A percentile compares a stretch with the other conserved stretches of the same genome.
Conservation (phyloP, 2,329 filamentous ascomycete genomes). For the Penicillium concentricum region DNA sequence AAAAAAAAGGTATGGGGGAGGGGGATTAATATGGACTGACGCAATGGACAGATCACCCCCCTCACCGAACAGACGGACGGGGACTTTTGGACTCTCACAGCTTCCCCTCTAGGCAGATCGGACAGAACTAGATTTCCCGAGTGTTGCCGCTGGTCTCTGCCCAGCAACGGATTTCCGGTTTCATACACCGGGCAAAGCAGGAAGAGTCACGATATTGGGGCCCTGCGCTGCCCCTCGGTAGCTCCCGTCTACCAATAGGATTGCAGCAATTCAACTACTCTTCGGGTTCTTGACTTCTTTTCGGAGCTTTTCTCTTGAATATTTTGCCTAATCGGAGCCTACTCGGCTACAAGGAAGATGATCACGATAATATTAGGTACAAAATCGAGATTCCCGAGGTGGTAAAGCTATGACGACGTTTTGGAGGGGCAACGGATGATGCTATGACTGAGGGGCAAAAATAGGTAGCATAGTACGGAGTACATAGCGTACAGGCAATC, state of each 20-base stretch:
- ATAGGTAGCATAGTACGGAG: no score
- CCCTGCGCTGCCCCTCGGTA: slow-evolving; percentile 25
- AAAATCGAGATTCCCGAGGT: neutral
- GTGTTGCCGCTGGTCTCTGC: slow-evolving; percentile 31
- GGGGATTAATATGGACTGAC: slow-evolving; percentile 36
- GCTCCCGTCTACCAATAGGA: slow-evolving; percentile 34
- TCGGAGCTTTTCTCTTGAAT: slow-evolving; percentile 30
- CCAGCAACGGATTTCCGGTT: slow-evolving; percentile 40
- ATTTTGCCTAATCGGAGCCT: slow-evolving; percentile 29
- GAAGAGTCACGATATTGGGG: slow-evolving; percentile 37
- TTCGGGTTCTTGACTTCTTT: slow-evolving; percentile 24
- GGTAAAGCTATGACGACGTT: slow-evolving; percentile 2
- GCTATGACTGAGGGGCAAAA: slow-evolving; percentile 13
- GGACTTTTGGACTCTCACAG: slow-evolving; percentile 14
- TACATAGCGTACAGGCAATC: no score
- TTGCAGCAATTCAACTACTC: slow-evolving; percentile 6
- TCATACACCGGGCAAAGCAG: slow-evolving; percentile 47
- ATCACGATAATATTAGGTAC: slow-evolving; percentile 10
- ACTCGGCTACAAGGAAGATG: slow-evolving; percentile 7
- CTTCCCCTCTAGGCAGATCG: slow-evolving; percentile 13
- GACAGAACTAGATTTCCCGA: slow-evolving; percentile 22
- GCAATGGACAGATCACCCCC: slow-evolving; percentile 31
- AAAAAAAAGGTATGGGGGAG: slow-evolving; percentile 26
- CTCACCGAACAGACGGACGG: slow-evolving; percentile 33
- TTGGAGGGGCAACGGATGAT: slow-evolving; percentile 17